Conservation (phyloP, 169 alveolate species). For the Sarcocystis neurona region DNA sequence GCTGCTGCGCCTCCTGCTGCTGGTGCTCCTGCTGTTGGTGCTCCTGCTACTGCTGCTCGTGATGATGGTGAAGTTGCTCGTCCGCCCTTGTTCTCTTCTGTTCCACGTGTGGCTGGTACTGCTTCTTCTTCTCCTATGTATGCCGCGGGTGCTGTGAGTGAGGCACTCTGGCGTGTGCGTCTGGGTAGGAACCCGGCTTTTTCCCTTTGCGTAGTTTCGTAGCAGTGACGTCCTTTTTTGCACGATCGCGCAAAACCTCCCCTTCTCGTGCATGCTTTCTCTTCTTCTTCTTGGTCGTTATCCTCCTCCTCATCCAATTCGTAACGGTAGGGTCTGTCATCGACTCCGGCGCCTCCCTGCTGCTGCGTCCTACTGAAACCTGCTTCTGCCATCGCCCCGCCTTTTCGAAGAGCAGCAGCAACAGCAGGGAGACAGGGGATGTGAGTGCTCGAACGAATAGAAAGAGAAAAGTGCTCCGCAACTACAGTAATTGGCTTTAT, state of each 20-base stretch:
- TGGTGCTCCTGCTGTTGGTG: slow-evolving; percentile 29
- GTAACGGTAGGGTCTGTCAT: background rate
- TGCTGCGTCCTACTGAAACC: too few relatives aligned
- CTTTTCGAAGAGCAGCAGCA: slow-evolving; percentile 22
- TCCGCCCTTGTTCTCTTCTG: slow-evolving; percentile 15
- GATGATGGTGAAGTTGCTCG: background rate
- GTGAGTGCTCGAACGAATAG: too few relatives aligned
- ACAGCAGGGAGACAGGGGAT: slow-evolving; percentile 27
- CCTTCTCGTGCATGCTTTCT: background rate
- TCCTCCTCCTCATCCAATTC: background rate
- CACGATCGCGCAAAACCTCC: background rate
- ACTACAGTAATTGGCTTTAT: too few relatives aligned
- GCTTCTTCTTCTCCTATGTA: slow-evolving; percentile 23
- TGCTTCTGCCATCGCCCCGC: slow-evolving; percentile 12
- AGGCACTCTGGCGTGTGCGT: background rate
- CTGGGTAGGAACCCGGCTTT: background rate
- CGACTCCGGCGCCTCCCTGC: background rate
- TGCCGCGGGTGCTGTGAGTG: slow-evolving; percentile 14
- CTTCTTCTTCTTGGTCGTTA: background rate
- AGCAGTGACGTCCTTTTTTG: background rate
- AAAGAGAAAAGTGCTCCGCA: too few relatives aligned
- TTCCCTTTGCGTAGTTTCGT: background rate
- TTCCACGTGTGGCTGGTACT: slow-evolving; percentile 31
- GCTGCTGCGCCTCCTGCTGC: background rate
- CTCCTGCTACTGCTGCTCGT: background rate